Evolutionary conservation across 148 eudicot genomes (phyloP), one percentile per base, ranked within the genome.

Genomic region (Chenopodium quinoa): DNA sequence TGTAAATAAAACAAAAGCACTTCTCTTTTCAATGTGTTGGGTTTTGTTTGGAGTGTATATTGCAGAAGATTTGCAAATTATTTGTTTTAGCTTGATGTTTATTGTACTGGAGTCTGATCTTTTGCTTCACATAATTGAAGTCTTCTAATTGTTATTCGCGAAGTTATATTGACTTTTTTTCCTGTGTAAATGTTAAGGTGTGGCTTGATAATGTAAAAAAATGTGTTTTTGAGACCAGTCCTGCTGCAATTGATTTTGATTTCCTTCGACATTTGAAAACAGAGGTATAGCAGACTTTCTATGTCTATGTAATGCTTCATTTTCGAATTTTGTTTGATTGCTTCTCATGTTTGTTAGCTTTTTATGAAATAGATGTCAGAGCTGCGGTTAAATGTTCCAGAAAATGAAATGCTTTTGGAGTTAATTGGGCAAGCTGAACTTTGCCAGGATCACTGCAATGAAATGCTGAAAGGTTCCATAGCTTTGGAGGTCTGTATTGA

Each of bases 371-470:
- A 97, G 99, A 89, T 90, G 78, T 77, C 76, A 31, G 96, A 89
- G 79, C 90, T 91, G 76, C 88, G 89, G 72, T 69, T 91, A 69
- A 87, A 92, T 77, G 83, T 86, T 31, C 94, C 96, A 74, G 99
- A 94, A 87, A 86, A 81, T 70, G 88, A 91, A 82, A 82, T 83
- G 88, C 92, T 97, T 71, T 78, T 75, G 85, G 84, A 86, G 84
- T 82, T 92, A 46, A 71, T 89, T 64, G 83, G 72, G 82, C 87
- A 85, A 89, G 94, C 84, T 79, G 91, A 93, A 85, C 82, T 78
- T 2, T 91, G 97, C 80, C 91, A 85, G 82, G 84, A 91, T 73
- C 91, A 78, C 52, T 97, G 99, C 87, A 69, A 54, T 80, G 91
- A 92, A 84, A 78, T 92, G 85, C 88, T 97, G 85, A 88, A 86